Evolutionary conservation across 257 asterid species (phyloP), one percentile per base, ranked within the genome.

Genomic region (Ilex aquifolium): DNA sequence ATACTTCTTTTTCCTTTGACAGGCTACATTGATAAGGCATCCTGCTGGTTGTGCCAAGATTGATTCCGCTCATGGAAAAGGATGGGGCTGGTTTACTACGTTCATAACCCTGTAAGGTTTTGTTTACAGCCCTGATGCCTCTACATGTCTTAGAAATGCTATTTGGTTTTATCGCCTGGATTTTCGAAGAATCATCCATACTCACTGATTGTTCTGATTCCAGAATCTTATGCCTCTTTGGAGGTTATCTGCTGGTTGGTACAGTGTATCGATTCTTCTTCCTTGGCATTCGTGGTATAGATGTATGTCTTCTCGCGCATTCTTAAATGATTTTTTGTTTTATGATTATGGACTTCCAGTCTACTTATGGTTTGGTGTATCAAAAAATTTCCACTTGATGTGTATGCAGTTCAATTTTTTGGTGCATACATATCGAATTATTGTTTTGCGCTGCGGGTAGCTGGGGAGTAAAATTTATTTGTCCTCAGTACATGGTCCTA

Each of bases 31-130:
- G 75, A 60, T 92, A 73, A 82, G 79, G 76, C 98, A 91, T 81
- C 98, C 98, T 42, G 79, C 92, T 58, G 98, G 96, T 75, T 88
- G 98, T 64, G 95, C 95, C 5, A 73, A 77, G 82, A 72, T 82
- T 76, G 69, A 83, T 68, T 85, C 92, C 61, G 76, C 91, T 51
- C 63, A 64, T 36, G 88, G 95, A 55, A 71, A 54, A 13, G 93
- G 91, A 69, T 71, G 82, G 81, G 95, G 96, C 61, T 90, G 97
- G 95, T 88, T 91, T 74, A 84, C 92, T 65, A 81, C 83, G 73
- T 68, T 86, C 27, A 66, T 88, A 56, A 63, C 76, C 72, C 76
- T 80, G 98, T 88, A 80, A 78, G 69, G 30, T 66, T 63, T 65
- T 54, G 50, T 32, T 36, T 56, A 59, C 51, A 46, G 52, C 59